Evolutionary conservation across 192 early-diverging fungal genomes (phyloP).

Genomic region (Bifiguratus adelaidae): DNA sequence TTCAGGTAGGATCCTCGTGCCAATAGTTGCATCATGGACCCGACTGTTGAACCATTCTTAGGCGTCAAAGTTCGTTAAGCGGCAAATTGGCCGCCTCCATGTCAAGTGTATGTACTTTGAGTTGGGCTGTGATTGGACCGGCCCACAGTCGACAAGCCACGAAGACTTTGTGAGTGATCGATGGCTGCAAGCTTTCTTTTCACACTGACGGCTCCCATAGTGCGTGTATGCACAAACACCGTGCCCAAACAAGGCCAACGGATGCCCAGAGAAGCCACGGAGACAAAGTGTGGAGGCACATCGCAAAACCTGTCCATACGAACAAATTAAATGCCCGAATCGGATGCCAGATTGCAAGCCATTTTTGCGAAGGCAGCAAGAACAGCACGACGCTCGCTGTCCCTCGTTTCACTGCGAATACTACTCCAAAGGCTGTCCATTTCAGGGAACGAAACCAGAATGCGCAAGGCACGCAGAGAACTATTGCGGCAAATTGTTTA

Average conservation of each 20-base stretch:
- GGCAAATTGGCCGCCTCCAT: conserved; percentile 14
- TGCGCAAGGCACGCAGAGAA: conserved; percentile 5
- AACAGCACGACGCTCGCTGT: conserved; percentile 12
- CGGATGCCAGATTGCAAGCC: conserved; percentile 5
- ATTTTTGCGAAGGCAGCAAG: conserved; percentile 10
- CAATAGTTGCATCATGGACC: neutral
- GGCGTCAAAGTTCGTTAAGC: conserved; percentile 17
- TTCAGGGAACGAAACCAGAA: conserved; percentile 12
- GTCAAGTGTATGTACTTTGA: conserved; percentile 7
- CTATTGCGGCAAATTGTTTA: conserved; percentile 19
- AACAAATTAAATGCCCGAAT: conserved; percentile 13
- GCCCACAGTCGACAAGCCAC: conserved; percentile 10
- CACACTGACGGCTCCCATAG: too few relatives aligned
- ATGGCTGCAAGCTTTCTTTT: neutral
- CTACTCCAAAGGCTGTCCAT: conserved; percentile 13
- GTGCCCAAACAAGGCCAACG: conserved; percentile 14
- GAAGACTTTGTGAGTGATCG: conserved; percentile 4
- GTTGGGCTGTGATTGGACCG: conserved; percentile 14
- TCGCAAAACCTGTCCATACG: conserved; percentile 4
- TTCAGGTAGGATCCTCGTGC: conserved; percentile 3
- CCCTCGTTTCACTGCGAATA: conserved; percentile 16
- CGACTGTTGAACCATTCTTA: neutral
- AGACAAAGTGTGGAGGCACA: conserved; percentile 6
- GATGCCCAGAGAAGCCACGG: conserved; percentile 9
- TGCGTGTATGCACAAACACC: conserved; percentile 6